phyloP scores from a whole-genome alignment of 129 eudicot genomes.

The Flaveria trinervia region DNA sequence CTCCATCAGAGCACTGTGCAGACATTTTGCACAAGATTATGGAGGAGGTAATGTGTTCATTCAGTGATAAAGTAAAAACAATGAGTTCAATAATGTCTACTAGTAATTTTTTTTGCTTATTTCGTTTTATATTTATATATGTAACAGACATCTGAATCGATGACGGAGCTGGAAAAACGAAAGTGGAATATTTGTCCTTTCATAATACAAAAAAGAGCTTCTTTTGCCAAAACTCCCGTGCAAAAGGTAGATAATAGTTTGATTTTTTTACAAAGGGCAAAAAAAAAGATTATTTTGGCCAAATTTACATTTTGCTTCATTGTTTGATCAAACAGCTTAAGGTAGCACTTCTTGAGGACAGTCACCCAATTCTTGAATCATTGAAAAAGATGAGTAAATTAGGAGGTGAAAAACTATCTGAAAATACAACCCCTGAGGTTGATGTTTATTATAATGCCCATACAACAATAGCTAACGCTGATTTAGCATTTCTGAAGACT shows the following conservation, averaged over 20 bases:
- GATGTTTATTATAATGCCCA: constrained; percentile 21
- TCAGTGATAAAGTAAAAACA: background rate
- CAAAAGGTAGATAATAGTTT: constrained; percentile 48
- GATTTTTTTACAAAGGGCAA: background rate
- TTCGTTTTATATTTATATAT: background rate
- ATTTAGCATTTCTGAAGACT: constrained; percentile 11
- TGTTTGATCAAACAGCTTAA: constrained; percentile 54
- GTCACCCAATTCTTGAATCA: constrained; percentile 47
- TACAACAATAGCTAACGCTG: constrained; percentile 16
- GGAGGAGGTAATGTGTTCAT: constrained; percentile 40
- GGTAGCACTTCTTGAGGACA: constrained; percentile 53
- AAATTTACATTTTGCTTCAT: background rate
- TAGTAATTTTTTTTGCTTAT: background rate
- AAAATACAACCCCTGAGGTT: constrained; percentile 17
- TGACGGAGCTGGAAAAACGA: constrained; percentile 38
- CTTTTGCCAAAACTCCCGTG: constrained; percentile 47
- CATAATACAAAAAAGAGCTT: constrained; percentile 48
- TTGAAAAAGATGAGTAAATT: constrained; percentile 58
- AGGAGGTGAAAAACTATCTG: constrained; percentile 22
- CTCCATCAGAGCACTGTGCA: constrained; percentile 51
- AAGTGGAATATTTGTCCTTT: constrained; percentile 55
- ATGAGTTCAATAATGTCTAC: background rate
- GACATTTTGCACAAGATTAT: constrained; percentile 45
- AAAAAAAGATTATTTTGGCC: background rate
- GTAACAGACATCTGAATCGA: constrained; percentile 46